Percentiles rank a stretch among this genome's conserved stretches.
These are phyloP conservation scores for Pharnaceum exiguum DNA, from an alignment of 148 eudicot species.

Conservation along the genomic window DNA sequence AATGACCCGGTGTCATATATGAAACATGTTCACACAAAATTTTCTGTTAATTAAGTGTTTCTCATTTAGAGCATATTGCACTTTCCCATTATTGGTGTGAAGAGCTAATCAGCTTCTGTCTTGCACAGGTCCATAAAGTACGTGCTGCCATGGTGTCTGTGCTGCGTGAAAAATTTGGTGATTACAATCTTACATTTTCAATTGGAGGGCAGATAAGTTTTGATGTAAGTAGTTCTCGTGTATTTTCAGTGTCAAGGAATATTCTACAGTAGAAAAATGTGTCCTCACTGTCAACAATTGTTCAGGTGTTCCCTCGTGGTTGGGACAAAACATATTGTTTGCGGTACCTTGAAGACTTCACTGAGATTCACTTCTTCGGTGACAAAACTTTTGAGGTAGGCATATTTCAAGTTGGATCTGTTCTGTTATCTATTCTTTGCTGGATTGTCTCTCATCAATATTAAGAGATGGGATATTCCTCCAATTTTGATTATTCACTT, in stretches of 20 bases:
- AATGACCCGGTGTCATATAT: too few species aligned
- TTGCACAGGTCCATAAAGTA: constrained; percentile 63
- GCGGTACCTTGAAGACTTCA: constrained; percentile 64
- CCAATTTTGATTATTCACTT: too few species aligned
- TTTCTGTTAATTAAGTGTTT: too few species aligned
- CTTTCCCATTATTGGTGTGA: not conserved
- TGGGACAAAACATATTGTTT: constrained; percentile 98
- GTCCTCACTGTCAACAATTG: not conserved
- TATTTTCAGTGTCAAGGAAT: not conserved
- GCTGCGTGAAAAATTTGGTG: constrained; percentile 85
- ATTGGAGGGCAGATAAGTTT: constrained; percentile 97
- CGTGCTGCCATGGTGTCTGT: constrained; percentile 79
- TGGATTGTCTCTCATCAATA: too few species aligned
- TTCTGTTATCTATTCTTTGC: too few species aligned
- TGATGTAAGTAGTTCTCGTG: constrained; percentile 53
- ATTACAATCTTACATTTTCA: constrained; percentile 77
- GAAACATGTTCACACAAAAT: too few species aligned
- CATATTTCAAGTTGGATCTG: too few species aligned
- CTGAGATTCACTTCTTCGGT: constrained; percentile 93
- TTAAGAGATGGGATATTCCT: too few species aligned
- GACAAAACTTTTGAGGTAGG: constrained; percentile 94
- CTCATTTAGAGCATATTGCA: too few species aligned
- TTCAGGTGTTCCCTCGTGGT: constrained; percentile 88
- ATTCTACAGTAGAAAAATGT: not conserved
- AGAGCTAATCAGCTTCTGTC: not conserved